Base-by-base conservation (phyloP, 495 filamentous ascomycete genomes). In the Thozetella sp. region DNA sequence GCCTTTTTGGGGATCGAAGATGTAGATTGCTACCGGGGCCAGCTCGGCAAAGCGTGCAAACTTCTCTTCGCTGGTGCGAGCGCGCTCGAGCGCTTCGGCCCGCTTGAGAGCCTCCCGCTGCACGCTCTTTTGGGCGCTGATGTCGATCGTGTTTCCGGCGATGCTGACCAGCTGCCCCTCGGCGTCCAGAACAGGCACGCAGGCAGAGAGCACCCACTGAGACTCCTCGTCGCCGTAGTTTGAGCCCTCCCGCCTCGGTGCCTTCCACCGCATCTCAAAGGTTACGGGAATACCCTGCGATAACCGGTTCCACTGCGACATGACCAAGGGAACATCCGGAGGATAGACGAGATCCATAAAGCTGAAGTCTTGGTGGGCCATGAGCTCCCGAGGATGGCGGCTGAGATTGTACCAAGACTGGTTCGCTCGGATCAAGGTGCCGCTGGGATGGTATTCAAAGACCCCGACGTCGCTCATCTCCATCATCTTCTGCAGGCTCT, bases 21-120 rank as follows among this genome's bases (percentile, higher is more conserved):
- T 90, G 67, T 90, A 90, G 73, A 91, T 82, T 9, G 88, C 88
- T 0, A 89, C 87, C 6, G 88, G 88, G 4, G 86, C 84, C 60
- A 89, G 88, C 67, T 90, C 88, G 6, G 88, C 86, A 87, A 91
- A 90, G 24, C 87, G 75, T 3, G 87, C 89, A 66, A 91, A 91
- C 55, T 83, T 85, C 17, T 85, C 83, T 67, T 91, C 88, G 9
- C 81, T 87, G 65, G 90, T 87, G 23, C 82, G 78, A 2, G 87
- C 88, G 68, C 90, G 85, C 66, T 87, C 83, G 1, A 37, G 30
- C 6, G 30, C 30, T 17, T 37, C 30, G 30, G 30, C 30, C 9
- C 30, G 30, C 30, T 37, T 37, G 9, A 37, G 9, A 17, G 30
- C 30, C 17, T 37, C 30, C 30, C 30, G 6, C 30, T 37, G 30